Evolutionary conservation across 805 yeast genomes (phyloP), one percentile per base, ranked within the genome.

Genomic region (Lachancea quebecensis): DNA sequence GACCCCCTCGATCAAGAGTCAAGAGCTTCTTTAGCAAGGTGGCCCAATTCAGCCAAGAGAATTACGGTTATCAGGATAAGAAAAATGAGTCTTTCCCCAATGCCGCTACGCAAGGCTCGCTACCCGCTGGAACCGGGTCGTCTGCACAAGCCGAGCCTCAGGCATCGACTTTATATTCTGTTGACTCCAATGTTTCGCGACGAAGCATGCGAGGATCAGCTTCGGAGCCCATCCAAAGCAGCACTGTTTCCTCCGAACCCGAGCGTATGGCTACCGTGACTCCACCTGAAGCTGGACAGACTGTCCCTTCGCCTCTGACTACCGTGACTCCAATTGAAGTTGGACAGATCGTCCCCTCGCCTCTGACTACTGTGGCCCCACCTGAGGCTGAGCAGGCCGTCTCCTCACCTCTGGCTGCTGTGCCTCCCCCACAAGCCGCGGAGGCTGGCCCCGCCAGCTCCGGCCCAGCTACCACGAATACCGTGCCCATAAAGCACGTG

Each of bases 21-120:
- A 61, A 58, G 48, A 51, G 49, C 35, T 51, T 62, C 33, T 46
- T 63, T n/a, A 54, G 54, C 31, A 60, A 54, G 41, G 58, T 63
- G 14, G 59, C 57, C 7, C 62, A 62, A 40, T 63, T 63, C 39
- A 61, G 65, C 12, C 53, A 54, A n/a, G 65, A 63, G 42, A 61
- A 63, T 40, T 58, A 59, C 39, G 67, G 67, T 2, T 57, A 59
- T 43, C 67, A 62, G 45, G 56, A 58, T 14, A 39, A 57, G 15
- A 52, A 54, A 36, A 50, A 50, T 12, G 14, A 37, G 27, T 7
- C 30, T n/a, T 5, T 37, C 5, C 3, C 28, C 16, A 12, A 37
- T 14, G 17, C 39, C n/a, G 7, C 18, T 21, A 16, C 11, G 25
- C 11, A 21, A 27, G 25, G 3, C 5, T 17, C 11, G 11, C 38